A percentile compares a stretch with the other conserved stretches of the same genome.
Evolutionary conservation across 1,139 yeast species (phyloP).

Genomic region (Pichia sp.): DNA sequence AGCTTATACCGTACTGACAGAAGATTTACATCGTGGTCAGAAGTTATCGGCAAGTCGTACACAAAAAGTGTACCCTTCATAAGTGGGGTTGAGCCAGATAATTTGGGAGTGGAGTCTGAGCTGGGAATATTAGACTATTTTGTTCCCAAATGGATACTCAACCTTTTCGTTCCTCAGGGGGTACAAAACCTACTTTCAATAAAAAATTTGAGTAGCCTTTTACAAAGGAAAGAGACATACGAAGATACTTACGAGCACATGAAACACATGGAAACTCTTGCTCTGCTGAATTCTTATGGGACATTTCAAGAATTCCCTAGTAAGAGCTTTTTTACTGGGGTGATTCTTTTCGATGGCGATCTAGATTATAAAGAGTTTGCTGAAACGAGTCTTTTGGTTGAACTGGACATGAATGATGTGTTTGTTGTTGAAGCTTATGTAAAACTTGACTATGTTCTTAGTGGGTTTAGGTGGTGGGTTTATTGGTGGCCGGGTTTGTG

Average conservation of each 20-base stretch:
- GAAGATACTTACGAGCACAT: background rate
- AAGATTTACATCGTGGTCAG: conserved; percentile 11
- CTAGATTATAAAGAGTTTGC: conserved; percentile 5
- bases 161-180: conserved; percentile 16
- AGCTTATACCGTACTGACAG: conserved; percentile 9
- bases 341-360: conserved; percentile 11
- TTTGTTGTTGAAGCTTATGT: conserved; percentile 13
- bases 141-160: conserved; percentile 16
- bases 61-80: conserved; percentile 13
- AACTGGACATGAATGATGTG: conserved; percentile 14
- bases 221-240: conserved; percentile 10
- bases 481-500: conserved; percentile 23
- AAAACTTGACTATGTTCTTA: conserved; percentile 16
- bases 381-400: conserved; percentile 15
- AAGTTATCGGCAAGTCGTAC: conserved; percentile 14
- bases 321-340: conserved; percentile 10
- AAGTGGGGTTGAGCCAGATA: background rate
- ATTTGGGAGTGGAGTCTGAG: background rate
- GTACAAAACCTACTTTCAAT: conserved; percentile 9
- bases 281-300: conserved; percentile 9
- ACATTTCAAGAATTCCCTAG: conserved; percentile 4
- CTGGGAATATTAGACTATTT: conserved; percentile 13
- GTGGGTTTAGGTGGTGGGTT: conserved; percentile 19
- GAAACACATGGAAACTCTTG: conserved; percentile 5
- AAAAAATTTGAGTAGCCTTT: conserved; percentile 4